These are phyloP conservation scores for Lactuca sativa DNA, from an alignment of 129 eudicot genomes.

Conservation along the genomic window DNA sequence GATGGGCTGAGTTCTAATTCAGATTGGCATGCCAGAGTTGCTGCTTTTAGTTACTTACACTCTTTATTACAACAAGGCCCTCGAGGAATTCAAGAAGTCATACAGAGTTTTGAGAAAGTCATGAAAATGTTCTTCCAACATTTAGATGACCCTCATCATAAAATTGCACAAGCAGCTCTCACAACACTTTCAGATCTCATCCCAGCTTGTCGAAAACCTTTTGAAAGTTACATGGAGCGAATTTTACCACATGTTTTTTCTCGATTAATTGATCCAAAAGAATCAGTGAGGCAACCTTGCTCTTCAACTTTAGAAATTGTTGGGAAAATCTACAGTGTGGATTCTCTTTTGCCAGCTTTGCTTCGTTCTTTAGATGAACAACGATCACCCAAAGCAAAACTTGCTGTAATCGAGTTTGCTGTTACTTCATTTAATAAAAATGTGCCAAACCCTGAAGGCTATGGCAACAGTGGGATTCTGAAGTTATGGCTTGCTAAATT, in stretches of 20 bases:
- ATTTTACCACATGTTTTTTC: slow-evolving; percentile 95
- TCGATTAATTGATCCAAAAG: slow-evolving; percentile 93
- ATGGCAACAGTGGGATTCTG: slow-evolving; percentile 71
- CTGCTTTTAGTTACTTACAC: slow-evolving; percentile 85
- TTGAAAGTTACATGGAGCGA: slow-evolving; percentile 96
- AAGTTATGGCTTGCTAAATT: slow-evolving; percentile 93
- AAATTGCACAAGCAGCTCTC: slow-evolving; percentile 98
- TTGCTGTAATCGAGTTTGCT: slow-evolving; percentile 87
- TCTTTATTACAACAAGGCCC: slow-evolving; percentile 79
- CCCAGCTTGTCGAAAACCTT: slow-evolving; percentile 86
- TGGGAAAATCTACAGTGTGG: slow-evolving; percentile 80
- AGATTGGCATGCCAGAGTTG: slow-evolving; percentile 94
- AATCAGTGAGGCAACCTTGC: slow-evolving; percentile 79
- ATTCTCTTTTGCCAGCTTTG: slow-evolving; percentile 87
- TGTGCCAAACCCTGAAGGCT: slow-evolving; percentile 64
- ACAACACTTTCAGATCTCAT: slow-evolving; percentile 89
- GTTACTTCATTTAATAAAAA: slow-evolving; percentile 81
- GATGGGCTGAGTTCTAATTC: slow-evolving; percentile 82
- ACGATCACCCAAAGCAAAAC: slow-evolving; percentile 90
- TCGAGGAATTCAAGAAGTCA: slow-evolving; percentile 78
- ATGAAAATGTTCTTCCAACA: slow-evolving; percentile 95
- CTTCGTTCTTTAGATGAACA: slow-evolving; percentile 97
- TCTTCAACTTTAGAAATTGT: slow-evolving; percentile 77
- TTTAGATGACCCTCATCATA: slow-evolving; percentile 97
- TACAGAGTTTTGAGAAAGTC: slow-evolving; percentile 93